These are phyloP conservation scores for Roridomyces roridus DNA, from an alignment of 768 basidiomycete species.

Conservation along the genomic window DNA sequence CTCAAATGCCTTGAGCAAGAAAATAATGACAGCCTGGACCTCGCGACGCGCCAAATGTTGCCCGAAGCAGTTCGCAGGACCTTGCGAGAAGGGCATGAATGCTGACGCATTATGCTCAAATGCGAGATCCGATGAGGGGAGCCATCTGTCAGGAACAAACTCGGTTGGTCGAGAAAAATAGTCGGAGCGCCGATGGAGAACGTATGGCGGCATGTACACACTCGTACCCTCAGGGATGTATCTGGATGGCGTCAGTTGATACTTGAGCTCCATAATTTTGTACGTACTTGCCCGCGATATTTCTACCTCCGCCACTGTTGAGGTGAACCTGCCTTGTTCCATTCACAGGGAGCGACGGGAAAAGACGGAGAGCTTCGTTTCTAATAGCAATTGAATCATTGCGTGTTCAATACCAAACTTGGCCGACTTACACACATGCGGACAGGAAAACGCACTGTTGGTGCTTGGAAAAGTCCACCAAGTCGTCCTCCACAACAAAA, in stretches of 20 bases:
- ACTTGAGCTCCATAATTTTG: too few relatives aligned
- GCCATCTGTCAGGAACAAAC: slow-evolving; percentile 52
- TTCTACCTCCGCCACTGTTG: background rate
- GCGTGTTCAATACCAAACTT: background rate
- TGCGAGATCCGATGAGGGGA: slow-evolving; percentile 17
- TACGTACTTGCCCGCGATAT: background rate
- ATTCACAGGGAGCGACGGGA: slow-evolving; percentile 52
- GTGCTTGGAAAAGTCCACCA: slow-evolving; percentile 31
- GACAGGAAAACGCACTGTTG: slow-evolving; percentile 40
- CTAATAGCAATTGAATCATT: slow-evolving; percentile 30
- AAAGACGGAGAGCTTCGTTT: slow-evolving; percentile 56
- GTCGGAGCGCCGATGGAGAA: slow-evolving; percentile 51
- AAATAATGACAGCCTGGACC: slow-evolving; percentile 43
- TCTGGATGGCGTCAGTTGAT: slow-evolving; percentile 32
- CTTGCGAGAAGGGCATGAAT: slow-evolving; percentile 48
- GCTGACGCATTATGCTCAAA: slow-evolving; percentile 33
- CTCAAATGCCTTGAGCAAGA: slow-evolving; percentile 44
- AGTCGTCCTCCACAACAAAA: slow-evolving; percentile 28
- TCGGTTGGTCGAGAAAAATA: slow-evolving; percentile 53
- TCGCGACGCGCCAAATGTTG: slow-evolving; percentile 48
- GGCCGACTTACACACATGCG: slow-evolving; percentile 40
- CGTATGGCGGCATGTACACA: slow-evolving; percentile 48
- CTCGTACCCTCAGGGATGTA: slow-evolving; percentile 52
- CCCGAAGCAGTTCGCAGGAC: slow-evolving; percentile 48
- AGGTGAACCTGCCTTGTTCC: slow-evolving; percentile 38